Conservation (phyloP, 495 filamentous ascomycete species). For the Aspergillus carlsbadensis region DNA sequence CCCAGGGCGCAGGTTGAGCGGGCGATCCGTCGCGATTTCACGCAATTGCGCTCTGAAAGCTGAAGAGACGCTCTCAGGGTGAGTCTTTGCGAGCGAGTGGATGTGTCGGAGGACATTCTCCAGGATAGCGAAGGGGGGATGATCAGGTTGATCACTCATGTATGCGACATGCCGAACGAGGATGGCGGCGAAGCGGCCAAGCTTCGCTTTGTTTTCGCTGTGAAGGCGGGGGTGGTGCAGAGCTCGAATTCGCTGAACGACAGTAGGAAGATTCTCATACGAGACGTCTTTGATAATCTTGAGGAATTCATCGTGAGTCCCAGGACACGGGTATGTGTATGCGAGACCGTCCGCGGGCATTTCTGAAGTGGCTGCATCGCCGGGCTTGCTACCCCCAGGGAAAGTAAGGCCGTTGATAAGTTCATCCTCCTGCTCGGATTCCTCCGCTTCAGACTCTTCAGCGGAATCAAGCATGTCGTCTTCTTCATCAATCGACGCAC, state of each 20-base stretch:
- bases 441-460: conserved; percentile 42
- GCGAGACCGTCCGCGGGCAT: conserved; percentile 56
- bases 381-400: conserved; percentile 20
- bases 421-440: conserved; percentile 48
- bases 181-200: conserved; percentile 68
- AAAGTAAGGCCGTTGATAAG: conserved; percentile 42
- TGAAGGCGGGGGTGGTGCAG: conserved; percentile 86
- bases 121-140: conserved; percentile 56
- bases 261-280: conserved; percentile 63
- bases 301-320: conserved; percentile 71
- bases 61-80: conserved; percentile 70
- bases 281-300: conserved; percentile 58
- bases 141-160: conserved; percentile 52
- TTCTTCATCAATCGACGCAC: conserved; percentile 49
- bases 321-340: conserved; percentile 82
- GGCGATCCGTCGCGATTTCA: conserved; percentile 57
- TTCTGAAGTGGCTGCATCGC: conserved; percentile 24
- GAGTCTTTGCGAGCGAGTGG: conserved; percentile 82
- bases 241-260: conserved; percentile 85
- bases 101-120: conserved; percentile 75
- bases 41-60: conserved; percentile 74
- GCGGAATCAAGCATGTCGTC: conserved; percentile 47
- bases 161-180: conserved; percentile 78
- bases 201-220: conserved; percentile 77
- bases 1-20: conserved; percentile 61